Percentiles rank a stretch among this genome's conserved stretches.
phyloP scores from a whole-genome alignment of 768 basidiomycete species.

The Trametes gibbosa region DNA sequence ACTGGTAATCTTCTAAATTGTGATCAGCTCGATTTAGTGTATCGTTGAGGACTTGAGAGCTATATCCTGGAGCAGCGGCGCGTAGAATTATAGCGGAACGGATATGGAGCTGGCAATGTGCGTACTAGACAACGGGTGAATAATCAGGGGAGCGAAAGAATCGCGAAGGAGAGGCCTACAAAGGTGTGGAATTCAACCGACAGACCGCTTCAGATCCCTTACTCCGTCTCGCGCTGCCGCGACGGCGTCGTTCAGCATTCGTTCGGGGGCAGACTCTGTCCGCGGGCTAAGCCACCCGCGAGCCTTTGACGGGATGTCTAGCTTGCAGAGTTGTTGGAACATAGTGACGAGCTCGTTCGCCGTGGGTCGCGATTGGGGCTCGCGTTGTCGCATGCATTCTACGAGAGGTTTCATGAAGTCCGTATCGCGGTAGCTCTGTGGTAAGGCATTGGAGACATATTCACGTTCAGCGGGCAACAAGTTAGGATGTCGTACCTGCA shows the following conservation, averaged over 20 bases:
- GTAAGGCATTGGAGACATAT: neutral
- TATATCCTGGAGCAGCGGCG: no score
- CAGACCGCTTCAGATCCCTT: neutral
- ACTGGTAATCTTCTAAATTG: no score
- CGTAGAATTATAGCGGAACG: no score
- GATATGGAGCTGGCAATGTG: no score
- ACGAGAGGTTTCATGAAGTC: conserved; percentile 18
- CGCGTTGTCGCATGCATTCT: conserved; percentile 11
- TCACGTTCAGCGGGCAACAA: neutral
- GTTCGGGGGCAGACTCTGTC: conserved; percentile 7
- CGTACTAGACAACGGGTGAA: no score
- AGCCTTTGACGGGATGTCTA: neutral
- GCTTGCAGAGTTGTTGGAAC: conserved; percentile 4
- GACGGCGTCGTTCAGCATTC: conserved; percentile 20
- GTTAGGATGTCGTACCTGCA: conserved; percentile 5
- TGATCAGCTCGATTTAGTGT: no score
- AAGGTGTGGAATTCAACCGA: neutral
- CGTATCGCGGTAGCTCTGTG: conserved; percentile 13
- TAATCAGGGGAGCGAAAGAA: no score
- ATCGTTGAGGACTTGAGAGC: no score
- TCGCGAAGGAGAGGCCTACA: neutral
- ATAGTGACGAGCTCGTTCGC: conserved; percentile 3
- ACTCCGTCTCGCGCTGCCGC: conserved; percentile 21
- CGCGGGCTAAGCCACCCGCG: conserved; percentile 16
- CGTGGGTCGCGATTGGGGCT: conserved; percentile 7